Percentiles rank a stretch among this genome's conserved stretches.
Conservation (phyloP, 2,329 filamentous ascomycete genomes). For the Penicillium sp. region DNA sequence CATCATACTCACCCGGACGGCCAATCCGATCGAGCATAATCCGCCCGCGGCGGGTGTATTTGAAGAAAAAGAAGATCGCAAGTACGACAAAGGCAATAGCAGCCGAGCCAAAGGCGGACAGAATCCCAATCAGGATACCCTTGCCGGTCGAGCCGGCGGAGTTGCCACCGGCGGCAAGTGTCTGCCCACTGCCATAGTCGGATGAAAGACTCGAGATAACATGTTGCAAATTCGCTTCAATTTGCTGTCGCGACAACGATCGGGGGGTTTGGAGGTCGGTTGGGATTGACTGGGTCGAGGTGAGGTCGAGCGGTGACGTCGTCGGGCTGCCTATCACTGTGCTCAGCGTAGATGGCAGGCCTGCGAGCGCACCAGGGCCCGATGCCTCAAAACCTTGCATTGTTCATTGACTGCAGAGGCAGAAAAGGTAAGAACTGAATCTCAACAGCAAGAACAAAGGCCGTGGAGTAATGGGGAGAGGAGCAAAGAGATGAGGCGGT, state of each 20-base stretch:
- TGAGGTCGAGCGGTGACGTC: slow-evolving; percentile 26
- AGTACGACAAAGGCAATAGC: slow-evolving; percentile 77
- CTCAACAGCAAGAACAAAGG: neutral
- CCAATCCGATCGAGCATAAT: slow-evolving; percentile 93
- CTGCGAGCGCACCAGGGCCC: slow-evolving; percentile 36
- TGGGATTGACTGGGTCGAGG: slow-evolving; percentile 12
- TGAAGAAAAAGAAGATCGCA: slow-evolving; percentile 85
- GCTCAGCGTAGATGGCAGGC: slow-evolving; percentile 35
- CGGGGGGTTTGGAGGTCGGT: too few species aligned
- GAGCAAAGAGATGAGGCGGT: slow-evolving; percentile 3
- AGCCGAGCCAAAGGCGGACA: slow-evolving; percentile 91
- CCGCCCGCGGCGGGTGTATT: slow-evolving; percentile 80
- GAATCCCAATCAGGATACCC: slow-evolving; percentile 89
- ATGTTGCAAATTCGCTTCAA: slow-evolving; percentile 41
- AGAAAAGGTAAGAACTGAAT: slow-evolving; percentile 3
- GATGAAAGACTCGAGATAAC: slow-evolving; percentile 28
- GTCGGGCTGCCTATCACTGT: slow-evolving; percentile 32
- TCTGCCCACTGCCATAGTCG: slow-evolving; percentile 21
- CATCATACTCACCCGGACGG: slow-evolving; percentile 92
- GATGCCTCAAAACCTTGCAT: slow-evolving; percentile 40
- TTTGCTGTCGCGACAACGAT: slow-evolving; percentile 20
- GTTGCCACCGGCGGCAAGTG: slow-evolving; percentile 38
- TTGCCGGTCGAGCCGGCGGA: slow-evolving; percentile 58
- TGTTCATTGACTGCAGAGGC: slow-evolving; percentile 31
- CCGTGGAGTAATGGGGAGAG: neutral